These are phyloP conservation scores for Butyriboletus loyo DNA, from an alignment of 768 basidiomycete species.

Conservation along the genomic window DNA sequence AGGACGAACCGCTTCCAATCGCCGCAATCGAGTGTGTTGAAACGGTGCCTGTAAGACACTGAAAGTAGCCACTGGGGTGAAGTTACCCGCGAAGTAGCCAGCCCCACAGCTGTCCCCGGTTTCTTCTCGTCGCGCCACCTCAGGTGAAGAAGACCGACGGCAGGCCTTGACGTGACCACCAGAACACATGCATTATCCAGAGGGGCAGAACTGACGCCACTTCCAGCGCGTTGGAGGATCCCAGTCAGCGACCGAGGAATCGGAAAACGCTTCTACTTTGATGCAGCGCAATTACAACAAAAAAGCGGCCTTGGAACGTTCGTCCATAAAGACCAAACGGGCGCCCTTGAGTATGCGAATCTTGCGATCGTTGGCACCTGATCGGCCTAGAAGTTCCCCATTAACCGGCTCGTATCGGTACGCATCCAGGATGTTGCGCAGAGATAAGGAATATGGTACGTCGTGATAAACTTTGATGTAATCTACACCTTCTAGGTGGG, in stretches of 20 bases:
- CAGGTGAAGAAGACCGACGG: constrained; percentile 14
- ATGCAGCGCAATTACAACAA: constrained; percentile 33
- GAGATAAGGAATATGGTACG: constrained; percentile 41
- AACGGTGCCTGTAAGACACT: not conserved
- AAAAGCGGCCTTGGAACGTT: constrained; percentile 42
- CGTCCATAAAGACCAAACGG: constrained; percentile 48
- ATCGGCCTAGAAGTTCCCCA: constrained; percentile 18
- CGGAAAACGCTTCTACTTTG: constrained; percentile 15
- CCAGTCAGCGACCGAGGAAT: constrained; percentile 5
- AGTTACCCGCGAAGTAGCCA: constrained; percentile 12
- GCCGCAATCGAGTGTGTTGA: constrained; percentile 3
- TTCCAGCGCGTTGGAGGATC: constrained; percentile 20
- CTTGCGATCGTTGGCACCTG: constrained; percentile 32
- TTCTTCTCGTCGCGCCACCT: constrained; percentile 12
- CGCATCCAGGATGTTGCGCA: constrained; percentile 50
- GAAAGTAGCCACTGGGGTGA: constrained; percentile 4
- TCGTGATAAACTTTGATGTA: constrained; percentile 63
- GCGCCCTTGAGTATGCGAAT: constrained; percentile 47
- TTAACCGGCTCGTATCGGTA: constrained; percentile 38
- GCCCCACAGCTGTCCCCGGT: constrained; percentile 1
- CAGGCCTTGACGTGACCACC: constrained; percentile 5
- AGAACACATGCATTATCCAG: constrained; percentile 1
- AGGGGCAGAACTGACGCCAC: constrained; percentile 22
- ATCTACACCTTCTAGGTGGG: constrained; percentile 37
- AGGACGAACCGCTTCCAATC: constrained; percentile 12